Evolutionary conservation across 495 filamentous ascomycete species (phyloP).

Genomic region (Thozetella sp.): DNA sequence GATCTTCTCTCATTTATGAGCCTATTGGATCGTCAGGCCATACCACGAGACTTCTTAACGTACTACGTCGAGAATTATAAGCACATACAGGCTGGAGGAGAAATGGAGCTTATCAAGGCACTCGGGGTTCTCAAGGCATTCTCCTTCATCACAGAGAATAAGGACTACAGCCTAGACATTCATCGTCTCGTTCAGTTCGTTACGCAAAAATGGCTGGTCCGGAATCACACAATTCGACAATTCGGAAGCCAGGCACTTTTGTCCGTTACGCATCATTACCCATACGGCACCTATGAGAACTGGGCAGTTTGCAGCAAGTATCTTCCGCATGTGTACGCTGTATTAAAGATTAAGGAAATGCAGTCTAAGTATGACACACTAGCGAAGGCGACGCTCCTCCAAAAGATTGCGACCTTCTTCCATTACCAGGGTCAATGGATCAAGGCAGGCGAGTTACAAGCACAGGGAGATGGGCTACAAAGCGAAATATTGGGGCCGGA

Average conservation of each 20-base stretch:
- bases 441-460: too few species aligned
- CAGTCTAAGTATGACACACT: too few species aligned
- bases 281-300: slow-evolving; percentile 27
- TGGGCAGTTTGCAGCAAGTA: slow-evolving; percentile 33
- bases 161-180: slow-evolving; percentile 26
- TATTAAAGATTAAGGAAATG: slow-evolving; percentile 16
- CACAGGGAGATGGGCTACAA: too few species aligned
- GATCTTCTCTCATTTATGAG: slow-evolving; percentile 45
- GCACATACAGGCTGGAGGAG: not conserved
- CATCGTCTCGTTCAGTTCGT: slow-evolving; percentile 47
- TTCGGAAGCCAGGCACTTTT: slow-evolving; percentile 30
- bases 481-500: too few species aligned
- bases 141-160: slow-evolving; percentile 31
- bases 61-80: slow-evolving; percentile 10
- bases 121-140: slow-evolving; percentile 35
- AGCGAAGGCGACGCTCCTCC: slow-evolving; percentile 7
- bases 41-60: slow-evolving; percentile 32
- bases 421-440: slow-evolving; percentile 31
- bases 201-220: slow-evolving; percentile 40
- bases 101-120: slow-evolving; percentile 26
- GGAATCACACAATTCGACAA: slow-evolving; percentile 16
- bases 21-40: slow-evolving; percentile 37
- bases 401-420: slow-evolving; percentile 1
- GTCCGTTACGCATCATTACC: slow-evolving; percentile 28
- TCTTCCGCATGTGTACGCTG: slow-evolving; percentile 34